Evolutionary conservation across 208 protist genomes (phyloP), one percentile per base, ranked within the genome.

Genomic region (Trypanosoma conorhini): DNA sequence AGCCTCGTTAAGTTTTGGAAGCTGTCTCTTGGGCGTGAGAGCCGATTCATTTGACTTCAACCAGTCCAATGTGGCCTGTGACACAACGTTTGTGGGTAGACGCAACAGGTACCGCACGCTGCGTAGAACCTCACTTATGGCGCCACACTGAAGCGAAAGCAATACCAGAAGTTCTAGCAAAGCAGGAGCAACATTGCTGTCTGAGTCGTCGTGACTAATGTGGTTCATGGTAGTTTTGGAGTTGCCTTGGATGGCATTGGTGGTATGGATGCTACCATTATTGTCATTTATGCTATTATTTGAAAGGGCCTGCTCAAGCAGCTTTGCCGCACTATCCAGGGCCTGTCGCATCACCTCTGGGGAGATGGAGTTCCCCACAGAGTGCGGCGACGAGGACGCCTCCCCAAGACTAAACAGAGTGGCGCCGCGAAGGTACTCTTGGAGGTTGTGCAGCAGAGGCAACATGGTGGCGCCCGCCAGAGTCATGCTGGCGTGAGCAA

Each of bases 131-230:
- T 95, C 87, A 60, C 85, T 87, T 26, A 95, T 81, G 31, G 77
- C 42, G 13, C 89, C 91, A 50, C 88, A 79, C 62, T 96, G 93
- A 50, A 95, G 66, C 0, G 89, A 64, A 30, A 97, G 66, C 33
- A 96, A 60, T 21, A 92, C 31, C 9, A 89, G 76, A 35, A 97
- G 79, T 60, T 92, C 87, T 8, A 91, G 15, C 35, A 95, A 77
- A 22, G 70, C 75, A 2, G 78, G 50, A 13, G 26, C 62, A 60
- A 75, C 55, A 59, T 17, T 57, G 31, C 55, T 62, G 40, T n/a
- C 42, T 8, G 21, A 26, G 56, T 48, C 8, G 19, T 38, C 19
- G 28, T 54, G 22, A 48, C n/a, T 67, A 3, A 0, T 66, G 22
- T 44, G 13, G 28, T 48, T 56, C 2, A 13, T 46, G 24, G 15